Evolutionary conservation across 352 stramenopile species (phyloP), one percentile per base, ranked within the genome.

Genomic region (Achlya hypogyna): DNA sequence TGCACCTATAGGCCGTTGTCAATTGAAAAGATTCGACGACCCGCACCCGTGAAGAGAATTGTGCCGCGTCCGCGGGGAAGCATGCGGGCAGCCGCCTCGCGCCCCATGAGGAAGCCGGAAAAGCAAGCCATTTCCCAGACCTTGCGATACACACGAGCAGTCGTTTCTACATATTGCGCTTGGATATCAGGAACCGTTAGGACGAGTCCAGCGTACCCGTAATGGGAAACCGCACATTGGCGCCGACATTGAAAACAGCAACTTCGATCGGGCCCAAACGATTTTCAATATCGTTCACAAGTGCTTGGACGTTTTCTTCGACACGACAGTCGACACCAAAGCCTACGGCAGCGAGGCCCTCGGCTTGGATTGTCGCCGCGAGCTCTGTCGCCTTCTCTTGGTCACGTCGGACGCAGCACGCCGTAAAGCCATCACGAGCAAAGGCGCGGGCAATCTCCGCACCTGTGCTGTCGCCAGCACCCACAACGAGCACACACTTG

Each of bases 21-120:
- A n/a, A 45, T 9, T n/a, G 2, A 9, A 45, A 45, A 9, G 18
- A 29, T 31, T 16, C n/a, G 18, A 23, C 22, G 18, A 53, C 5
- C 18, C 9, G 8, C 40, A 62, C 53, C 76, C 0, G 76, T 81
- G 43, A 83, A 74, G 18, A 83, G 64, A 53, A 83, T 74, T 12
- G 63, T 77, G 56, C 75, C 74, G 27, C 51, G 25, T 0, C 51
- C 51, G 9, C 66, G 63, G 52, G 72, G 40, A 4, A 51, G 12
- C 74, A 79, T 79, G 31, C 56, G 34, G 18, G 27, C 20, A 6
- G 72, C 74, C 3, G 66, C 72, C 42, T 74, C 54, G 31, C 69
- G 56, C 14, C 63, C 69, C 53, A 75, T 53, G 43, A 73, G 70
- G 52, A 79, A 78, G 22, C 63, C 64, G 12, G 72, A 74, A 9